Percentiles rank a stretch among this genome's conserved stretches.
Evolutionary conservation across 805 yeast genomes (phyloP).

Genomic region (Sugiyamaella smithiae): DNA sequence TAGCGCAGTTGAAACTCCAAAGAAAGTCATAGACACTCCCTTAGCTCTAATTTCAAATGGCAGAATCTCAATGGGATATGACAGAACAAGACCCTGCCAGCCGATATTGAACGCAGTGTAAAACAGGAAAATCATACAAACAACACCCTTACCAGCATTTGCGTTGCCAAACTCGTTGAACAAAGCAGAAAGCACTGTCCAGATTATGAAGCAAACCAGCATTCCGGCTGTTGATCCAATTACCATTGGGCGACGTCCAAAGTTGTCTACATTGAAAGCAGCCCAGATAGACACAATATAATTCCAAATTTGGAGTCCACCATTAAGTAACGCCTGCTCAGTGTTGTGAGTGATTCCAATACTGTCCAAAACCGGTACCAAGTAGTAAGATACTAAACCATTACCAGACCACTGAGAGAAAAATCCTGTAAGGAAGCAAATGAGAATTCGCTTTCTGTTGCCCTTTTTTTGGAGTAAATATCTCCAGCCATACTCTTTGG

Average conservation of each 20-base stretch:
- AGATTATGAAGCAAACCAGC: slow-evolving; percentile 27
- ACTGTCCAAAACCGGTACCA: slow-evolving; percentile 48
- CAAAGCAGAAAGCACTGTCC: slow-evolving; percentile 32
- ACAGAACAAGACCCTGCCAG: background rate
- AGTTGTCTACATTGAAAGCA: slow-evolving; percentile 2
- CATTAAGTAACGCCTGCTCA: slow-evolving; percentile 14
- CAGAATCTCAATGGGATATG: slow-evolving; percentile 24
- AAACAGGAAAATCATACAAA: slow-evolving; percentile 20
- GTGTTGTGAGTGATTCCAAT: slow-evolving; percentile 47
- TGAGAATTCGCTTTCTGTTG: slow-evolving; percentile 10
- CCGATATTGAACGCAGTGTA: slow-evolving; percentile 14
- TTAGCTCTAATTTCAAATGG: slow-evolving; percentile 38
- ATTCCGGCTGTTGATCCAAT: background rate
- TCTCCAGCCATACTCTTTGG: background rate
- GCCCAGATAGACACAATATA: slow-evolving; percentile 7
- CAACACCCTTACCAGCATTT: slow-evolving; percentile 9
- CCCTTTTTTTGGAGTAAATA: slow-evolving; percentile 3
- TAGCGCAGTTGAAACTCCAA: slow-evolving; percentile 16
- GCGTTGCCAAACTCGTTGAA: slow-evolving; percentile 8
- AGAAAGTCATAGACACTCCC: slow-evolving; percentile 34
- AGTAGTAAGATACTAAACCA: slow-evolving; percentile 38
- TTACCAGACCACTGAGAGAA: slow-evolving; percentile 19
- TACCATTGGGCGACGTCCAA: slow-evolving; percentile 7
- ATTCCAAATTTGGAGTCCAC: slow-evolving; percentile 3
- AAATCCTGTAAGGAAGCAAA: slow-evolving; percentile 5